Base-by-base conservation (phyloP, 495 filamentous ascomycete genomes). In the Hypomontagnella monticulosa region DNA sequence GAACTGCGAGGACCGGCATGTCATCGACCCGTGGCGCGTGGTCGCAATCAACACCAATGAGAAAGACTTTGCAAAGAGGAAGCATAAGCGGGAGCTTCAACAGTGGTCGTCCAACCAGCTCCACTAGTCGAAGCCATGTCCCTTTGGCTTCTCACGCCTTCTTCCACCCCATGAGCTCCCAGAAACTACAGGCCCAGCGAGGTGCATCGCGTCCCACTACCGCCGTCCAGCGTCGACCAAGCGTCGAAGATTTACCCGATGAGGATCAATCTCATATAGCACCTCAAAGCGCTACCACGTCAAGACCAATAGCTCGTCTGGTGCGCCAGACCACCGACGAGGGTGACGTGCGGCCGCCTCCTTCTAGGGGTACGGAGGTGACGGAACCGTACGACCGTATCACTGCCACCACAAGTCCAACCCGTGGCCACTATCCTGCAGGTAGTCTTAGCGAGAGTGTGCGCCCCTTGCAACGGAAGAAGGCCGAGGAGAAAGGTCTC, bases 121-220 rank as follows among this genome's bases (percentile, higher is more conserved):
- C 89, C 2, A 84, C 83, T 2, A 92, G 90, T 73, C 84, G 88
- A 70, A 93, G 91, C 14, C 95, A 99, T 80, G 94, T 96, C 34
- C 93, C 95, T 6, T 79, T 99, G 27, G 88, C 93, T 6, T 92
- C 93, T 11, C 89, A 93, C 65, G 94, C 90, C 15, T 98, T 99
- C 76, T 97, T 97, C 69, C 88, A 89, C 7, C 95, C 95, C 14
- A 96, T 99, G 95, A 97, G 93, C 78, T 96, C 93, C 18, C 93
- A 97, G 75, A 87, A 91, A 72, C 81, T 97, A 47, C 95, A 99
- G 76, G 93, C 93, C 50, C 96, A 98, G 73, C 82, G 95, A 71
- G 88, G 87, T 44, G 81, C 83, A 15, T 62, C 76, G 10, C 73
- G 81, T 33, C 77, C 80, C 7, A 53, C 73, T 7, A 75, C 75